Evolutionary conservation across 257 asterid species (phyloP).

Genomic region (Leptodermis oblonga): DNA sequence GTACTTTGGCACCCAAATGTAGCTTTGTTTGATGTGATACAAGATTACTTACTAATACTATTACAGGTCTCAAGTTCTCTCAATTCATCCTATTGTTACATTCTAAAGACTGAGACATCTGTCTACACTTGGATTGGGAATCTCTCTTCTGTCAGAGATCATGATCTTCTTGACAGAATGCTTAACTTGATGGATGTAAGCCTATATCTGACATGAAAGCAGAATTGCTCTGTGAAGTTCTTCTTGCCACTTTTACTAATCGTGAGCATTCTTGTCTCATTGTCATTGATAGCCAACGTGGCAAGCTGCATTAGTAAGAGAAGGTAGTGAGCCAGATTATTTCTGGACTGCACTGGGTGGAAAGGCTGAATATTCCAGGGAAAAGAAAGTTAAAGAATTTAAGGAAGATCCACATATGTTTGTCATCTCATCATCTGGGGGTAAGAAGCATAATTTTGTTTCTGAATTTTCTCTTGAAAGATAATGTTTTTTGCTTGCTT

Average conservation of each 20-base stretch:
- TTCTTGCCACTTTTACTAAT: slow-evolving; percentile 19
- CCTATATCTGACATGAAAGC: slow-evolving; percentile 2
- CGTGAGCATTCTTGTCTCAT: background rate
- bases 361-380: slow-evolving; percentile 54
- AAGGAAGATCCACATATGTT: slow-evolving; percentile 73
- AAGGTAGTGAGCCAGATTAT: slow-evolving; percentile 72
- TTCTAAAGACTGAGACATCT: slow-evolving; percentile 52
- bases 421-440: slow-evolving; percentile 41
- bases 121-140: slow-evolving; percentile 69
- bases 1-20: background rate
- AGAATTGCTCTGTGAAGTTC: slow-evolving; percentile 2
- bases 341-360: slow-evolving; percentile 76
- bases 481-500: slow-evolving; percentile 14
- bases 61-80: slow-evolving; percentile 69
- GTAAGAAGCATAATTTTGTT: slow-evolving; percentile 26
- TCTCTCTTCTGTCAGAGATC: slow-evolving; percentile 58
- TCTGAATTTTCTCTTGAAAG: slow-evolving; percentile 11
- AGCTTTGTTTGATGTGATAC: background rate
- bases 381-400: slow-evolving; percentile 46
- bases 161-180: slow-evolving; percentile 77
- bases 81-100: slow-evolving; percentile 73
- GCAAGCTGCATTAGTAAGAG: slow-evolving; percentile 68
- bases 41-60: background rate
- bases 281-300: slow-evolving; percentile 51
- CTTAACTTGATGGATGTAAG: slow-evolving; percentile 62